Evolutionary conservation across 441 rosid genomes (phyloP).

Genomic region (Lepidium campestre): DNA sequence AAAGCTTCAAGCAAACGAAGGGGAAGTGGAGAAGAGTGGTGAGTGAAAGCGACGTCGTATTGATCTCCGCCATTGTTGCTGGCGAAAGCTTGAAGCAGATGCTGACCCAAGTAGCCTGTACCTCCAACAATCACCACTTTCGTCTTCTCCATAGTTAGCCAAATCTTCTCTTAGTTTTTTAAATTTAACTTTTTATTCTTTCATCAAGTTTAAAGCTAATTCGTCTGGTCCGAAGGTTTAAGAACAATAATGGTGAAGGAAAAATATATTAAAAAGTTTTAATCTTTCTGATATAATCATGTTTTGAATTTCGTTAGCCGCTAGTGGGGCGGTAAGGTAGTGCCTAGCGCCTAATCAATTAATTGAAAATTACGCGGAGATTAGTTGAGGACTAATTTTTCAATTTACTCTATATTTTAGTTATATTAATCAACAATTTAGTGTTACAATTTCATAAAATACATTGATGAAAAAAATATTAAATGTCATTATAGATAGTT

Average conservation of each 20-base stretch:
- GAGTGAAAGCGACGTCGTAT: constrained; percentile 54
- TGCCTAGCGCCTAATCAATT: no score
- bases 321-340: no score
- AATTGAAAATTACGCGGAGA: no score
- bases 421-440: no score
- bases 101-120: constrained; percentile 85
- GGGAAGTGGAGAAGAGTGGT: constrained; percentile 52
- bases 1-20: constrained; percentile 41
- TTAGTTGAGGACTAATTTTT: no score
- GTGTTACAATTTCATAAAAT: no score
- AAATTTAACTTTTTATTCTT: neutral
- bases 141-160: constrained; percentile 33
- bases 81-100: constrained; percentile 53
- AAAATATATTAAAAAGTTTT: neutral
- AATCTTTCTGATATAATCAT: neutral
- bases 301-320: no score
- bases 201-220: neutral
- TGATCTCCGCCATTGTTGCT: constrained; percentile 25
- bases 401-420: no score
- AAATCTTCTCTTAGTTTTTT: neutral
- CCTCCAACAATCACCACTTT: constrained; percentile 74
- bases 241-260: neutral
- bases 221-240: neutral
- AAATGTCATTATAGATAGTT: no score
- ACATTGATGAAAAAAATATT: no score